These are phyloP conservation scores for Plasmodium fragile DNA, from an alignment of 169 alveolate species.

Conservation along the genomic window DNA sequence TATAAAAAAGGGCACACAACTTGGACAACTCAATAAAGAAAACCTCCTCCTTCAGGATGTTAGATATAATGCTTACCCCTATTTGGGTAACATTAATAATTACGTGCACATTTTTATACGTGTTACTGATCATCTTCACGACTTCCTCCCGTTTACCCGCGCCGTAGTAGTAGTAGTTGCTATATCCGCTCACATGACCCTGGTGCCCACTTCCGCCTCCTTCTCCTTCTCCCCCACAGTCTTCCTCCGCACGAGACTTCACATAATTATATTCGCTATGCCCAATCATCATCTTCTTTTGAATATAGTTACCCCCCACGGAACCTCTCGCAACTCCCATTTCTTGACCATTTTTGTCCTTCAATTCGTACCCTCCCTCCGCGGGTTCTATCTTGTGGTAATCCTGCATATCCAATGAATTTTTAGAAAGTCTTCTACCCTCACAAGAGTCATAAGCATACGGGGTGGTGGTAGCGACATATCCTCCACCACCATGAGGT, in stretches of 20 bases:
- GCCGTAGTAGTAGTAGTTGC: background rate
- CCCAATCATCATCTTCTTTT: constrained; percentile 4
- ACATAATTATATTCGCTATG: constrained; percentile 4
- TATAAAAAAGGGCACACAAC: constrained; percentile 81
- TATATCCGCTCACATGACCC: background rate
- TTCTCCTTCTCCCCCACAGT: background rate
- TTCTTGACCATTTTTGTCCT: background rate
- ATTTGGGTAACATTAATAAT: constrained; percentile 83
- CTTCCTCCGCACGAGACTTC: background rate
- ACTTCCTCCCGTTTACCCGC: background rate
- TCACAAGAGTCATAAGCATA: background rate
- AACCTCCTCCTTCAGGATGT: constrained; percentile 87
- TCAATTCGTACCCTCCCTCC: constrained; percentile 1
- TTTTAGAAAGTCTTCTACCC: background rate
- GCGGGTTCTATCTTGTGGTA: constrained; percentile 7
- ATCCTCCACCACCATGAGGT: background rate
- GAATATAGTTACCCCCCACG: background rate
- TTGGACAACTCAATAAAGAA: constrained; percentile 87
- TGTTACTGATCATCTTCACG: constrained; percentile 48
- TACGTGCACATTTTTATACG: constrained; percentile 71
- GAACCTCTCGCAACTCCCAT: background rate
- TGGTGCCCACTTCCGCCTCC: background rate
- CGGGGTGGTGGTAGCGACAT: background rate
- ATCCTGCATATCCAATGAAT: constrained; percentile 5
- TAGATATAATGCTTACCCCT: constrained; percentile 88